A percentile compares a stretch with the other conserved stretches of the same genome.
These are phyloP conservation scores for Polytrichum commune DNA, from an alignment of 225 moss, liverwort and hornwort genomes.

Conservation along the genomic window DNA sequence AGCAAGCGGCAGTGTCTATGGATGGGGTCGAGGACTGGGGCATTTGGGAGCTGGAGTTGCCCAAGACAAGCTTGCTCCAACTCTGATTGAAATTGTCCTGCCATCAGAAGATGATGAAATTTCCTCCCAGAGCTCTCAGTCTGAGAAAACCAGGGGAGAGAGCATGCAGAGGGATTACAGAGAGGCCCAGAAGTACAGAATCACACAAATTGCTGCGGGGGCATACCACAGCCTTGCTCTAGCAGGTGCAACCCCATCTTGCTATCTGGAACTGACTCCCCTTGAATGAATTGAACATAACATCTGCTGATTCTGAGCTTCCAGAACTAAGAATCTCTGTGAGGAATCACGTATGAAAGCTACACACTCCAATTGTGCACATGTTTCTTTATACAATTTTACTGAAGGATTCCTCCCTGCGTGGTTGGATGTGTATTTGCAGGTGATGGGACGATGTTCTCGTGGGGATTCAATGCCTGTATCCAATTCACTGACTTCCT, in stretches of 20 bases:
- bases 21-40: constrained; percentile 65
- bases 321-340: too few relatives aligned
- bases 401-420: neutral
- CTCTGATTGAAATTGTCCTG: constrained; percentile 38
- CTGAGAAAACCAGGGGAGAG: constrained; percentile 11
- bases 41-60: constrained; percentile 51
- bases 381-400: too few relatives aligned
- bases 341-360: too few relatives aligned
- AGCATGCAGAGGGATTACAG: constrained; percentile 22
- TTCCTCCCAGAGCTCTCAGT: neutral
- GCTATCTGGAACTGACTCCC: neutral
- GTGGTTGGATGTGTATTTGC: constrained; percentile 2
- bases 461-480: constrained; percentile 79
- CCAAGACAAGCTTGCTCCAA: constrained; percentile 55
- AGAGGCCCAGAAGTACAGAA: constrained; percentile 17
- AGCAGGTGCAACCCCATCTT: constrained; percentile 28
- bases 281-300: too few relatives aligned
- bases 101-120: constrained; percentile 24
- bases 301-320: too few relatives aligned
- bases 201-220: constrained; percentile 47
- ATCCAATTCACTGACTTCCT: constrained; percentile 25
- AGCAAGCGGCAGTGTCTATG: constrained; percentile 54
- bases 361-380: too few relatives aligned
- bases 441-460: constrained; percentile 65
- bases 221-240: constrained; percentile 67